phyloP scores from a whole-genome alignment of 2,329 filamentous ascomycete species.

The Ramichloridium luteum region DNA sequence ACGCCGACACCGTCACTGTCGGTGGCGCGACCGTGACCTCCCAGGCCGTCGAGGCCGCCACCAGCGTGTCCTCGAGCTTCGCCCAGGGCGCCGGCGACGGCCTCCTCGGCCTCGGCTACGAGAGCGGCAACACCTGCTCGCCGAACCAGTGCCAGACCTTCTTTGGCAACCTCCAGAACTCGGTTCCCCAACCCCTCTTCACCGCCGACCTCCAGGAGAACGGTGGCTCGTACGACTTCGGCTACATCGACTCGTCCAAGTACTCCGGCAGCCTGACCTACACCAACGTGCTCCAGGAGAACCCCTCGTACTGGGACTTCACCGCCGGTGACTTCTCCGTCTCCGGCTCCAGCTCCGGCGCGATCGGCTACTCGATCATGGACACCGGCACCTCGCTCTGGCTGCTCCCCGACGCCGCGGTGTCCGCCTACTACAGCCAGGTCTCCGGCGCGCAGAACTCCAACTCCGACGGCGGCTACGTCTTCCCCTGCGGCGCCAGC shows the following conservation, averaged over 20 bases:
- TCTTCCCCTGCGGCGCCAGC: slow-evolving; percentile 37
- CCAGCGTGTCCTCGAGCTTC: slow-evolving; percentile 42
- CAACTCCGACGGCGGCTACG: slow-evolving; percentile 37
- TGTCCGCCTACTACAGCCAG: slow-evolving; percentile 45
- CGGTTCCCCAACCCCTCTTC: slow-evolving; percentile 41
- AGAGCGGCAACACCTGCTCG: slow-evolving; percentile 41
- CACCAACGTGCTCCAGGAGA: slow-evolving; percentile 42
- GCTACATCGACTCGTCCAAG: slow-evolving; percentile 39
- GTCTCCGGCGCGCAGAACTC: slow-evolving; percentile 40
- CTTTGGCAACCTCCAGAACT: slow-evolving; percentile 42
- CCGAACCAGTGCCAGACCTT: slow-evolving; percentile 40
- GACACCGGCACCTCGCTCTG: slow-evolving; percentile 57
- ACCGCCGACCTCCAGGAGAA: slow-evolving; percentile 43
- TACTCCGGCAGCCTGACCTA: slow-evolving; percentile 45
- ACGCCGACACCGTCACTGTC: slow-evolving; percentile 49
- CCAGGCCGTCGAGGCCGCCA: slow-evolving; percentile 53
- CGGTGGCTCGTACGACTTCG: slow-evolving; percentile 43
- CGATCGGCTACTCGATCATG: slow-evolving; percentile 44
- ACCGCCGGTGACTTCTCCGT: slow-evolving; percentile 42
- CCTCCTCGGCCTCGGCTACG: slow-evolving; percentile 46
- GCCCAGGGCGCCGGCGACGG: slow-evolving; percentile 40
- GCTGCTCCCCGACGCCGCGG: slow-evolving; percentile 40
- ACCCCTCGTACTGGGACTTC: slow-evolving; percentile 43
- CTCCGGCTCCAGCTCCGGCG: slow-evolving; percentile 14
- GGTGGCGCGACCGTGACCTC: slow-evolving; percentile 42